Percentiles rank a stretch among this genome's conserved stretches.
phyloP scores from a whole-genome alignment of 208 protist species.

The Leishmania gerbilli region DNA sequence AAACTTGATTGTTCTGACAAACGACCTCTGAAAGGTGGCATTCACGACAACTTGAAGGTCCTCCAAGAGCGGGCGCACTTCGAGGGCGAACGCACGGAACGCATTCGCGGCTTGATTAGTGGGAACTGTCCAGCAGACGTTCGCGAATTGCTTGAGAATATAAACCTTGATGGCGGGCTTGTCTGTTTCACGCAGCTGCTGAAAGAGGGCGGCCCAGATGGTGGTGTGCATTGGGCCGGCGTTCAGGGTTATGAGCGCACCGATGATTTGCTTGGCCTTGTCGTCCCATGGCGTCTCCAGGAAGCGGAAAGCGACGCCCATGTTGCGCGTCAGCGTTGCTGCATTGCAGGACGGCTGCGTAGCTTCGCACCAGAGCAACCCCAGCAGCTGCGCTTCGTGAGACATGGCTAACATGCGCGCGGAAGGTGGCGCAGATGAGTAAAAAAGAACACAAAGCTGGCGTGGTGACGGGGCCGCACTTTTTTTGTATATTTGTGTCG shows the following conservation, averaged over 20 bases:
- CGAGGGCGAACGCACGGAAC: slow-evolving; percentile 47
- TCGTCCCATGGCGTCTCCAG: slow-evolving; percentile 32
- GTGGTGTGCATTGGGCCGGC: slow-evolving; percentile 35
- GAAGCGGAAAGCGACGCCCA: slow-evolving; percentile 13
- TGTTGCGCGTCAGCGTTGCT: slow-evolving; percentile 27
- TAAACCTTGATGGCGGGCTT: slow-evolving; percentile 29
- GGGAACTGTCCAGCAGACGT: slow-evolving; percentile 40
- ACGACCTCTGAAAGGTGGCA: slow-evolving; percentile 34
- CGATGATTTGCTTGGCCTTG: slow-evolving; percentile 28
- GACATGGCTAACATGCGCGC: background rate
- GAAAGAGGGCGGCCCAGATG: slow-evolving; percentile 57
- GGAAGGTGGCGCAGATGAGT: background rate
- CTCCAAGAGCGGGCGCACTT: slow-evolving; percentile 27
- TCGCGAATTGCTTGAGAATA: slow-evolving; percentile 53
- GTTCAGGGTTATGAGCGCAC: slow-evolving; percentile 28
- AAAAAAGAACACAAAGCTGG: background rate
- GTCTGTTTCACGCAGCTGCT: slow-evolving; percentile 41
- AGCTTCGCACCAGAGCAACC: slow-evolving; percentile 10
- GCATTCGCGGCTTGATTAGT: slow-evolving; percentile 38
- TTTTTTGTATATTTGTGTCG: background rate
- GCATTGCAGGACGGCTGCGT: slow-evolving; percentile 25
- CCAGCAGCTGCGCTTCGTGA: background rate
- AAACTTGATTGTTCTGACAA: slow-evolving; percentile 22
- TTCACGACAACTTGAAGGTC: slow-evolving; percentile 37
- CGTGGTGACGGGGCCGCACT: background rate